Conservation (phyloP, 106 monocot species). For the Dendrobium nobile region DNA sequence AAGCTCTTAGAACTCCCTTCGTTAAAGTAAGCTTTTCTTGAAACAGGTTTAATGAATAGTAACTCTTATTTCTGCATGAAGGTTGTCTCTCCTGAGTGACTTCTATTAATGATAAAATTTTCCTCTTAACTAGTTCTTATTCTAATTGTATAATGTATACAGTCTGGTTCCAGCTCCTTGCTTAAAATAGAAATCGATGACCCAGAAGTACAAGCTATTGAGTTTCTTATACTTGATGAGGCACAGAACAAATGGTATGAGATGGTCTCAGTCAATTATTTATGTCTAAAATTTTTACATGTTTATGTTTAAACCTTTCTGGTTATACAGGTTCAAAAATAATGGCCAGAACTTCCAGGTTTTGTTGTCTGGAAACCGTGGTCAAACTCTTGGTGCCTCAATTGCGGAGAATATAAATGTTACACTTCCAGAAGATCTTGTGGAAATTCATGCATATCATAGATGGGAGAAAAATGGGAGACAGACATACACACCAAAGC, state of each 20-base stretch:
- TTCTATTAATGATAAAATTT: neutral
- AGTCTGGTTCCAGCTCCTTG: conserved; percentile 57
- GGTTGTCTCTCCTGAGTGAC: neutral
- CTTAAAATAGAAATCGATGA: conserved; percentile 83
- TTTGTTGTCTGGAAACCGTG: conserved; percentile 18
- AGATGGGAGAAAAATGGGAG: conserved; percentile 91
- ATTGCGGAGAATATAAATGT: conserved; percentile 12
- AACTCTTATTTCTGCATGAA: conserved; percentile 3
- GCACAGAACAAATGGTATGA: conserved; percentile 72
- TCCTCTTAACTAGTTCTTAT: conserved; percentile 1
- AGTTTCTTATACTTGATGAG: conserved; percentile 85
- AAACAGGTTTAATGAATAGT: neutral
- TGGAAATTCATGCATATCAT: conserved; percentile 85
- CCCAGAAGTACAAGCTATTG: conserved; percentile 68
- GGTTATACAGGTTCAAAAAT: conserved; percentile 63
- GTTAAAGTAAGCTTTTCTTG: conserved; percentile 32
- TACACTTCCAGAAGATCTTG: conserved; percentile 81
- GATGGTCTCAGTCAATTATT: neutral
- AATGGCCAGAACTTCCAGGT: conserved; percentile 83
- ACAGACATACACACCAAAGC: conserved; percentile 67
- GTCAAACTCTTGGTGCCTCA: conserved; percentile 12
- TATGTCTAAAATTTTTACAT: neutral
- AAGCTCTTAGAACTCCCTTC: conserved; percentile 82
- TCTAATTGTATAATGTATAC: conserved; percentile 5
- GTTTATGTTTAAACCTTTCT: neutral